Evolutionary conservation across 495 filamentous ascomycete species (phyloP), one percentile per base, ranked within the genome.

Genomic region (Penicillium paxilli): DNA sequence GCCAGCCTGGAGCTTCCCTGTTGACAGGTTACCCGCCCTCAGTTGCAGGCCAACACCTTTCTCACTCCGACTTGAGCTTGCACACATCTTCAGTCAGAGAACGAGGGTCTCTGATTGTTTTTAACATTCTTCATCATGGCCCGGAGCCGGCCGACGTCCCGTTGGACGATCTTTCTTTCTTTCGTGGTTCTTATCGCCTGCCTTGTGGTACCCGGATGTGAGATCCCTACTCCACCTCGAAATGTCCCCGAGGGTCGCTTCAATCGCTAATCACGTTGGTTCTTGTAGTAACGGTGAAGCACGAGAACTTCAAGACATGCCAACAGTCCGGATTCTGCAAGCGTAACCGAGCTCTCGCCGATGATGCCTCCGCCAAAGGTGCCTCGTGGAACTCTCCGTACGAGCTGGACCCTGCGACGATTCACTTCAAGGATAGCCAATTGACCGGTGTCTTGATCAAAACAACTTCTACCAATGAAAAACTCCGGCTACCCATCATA

Each of bases 241-340:
- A 19, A 6, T 25, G 8, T n/a, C n/a, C n/a, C n/a, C n/a, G n/a
- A n/a, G n/a, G n/a, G n/a, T 17, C 14, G 40, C 9, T 24, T 35
- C 8, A 22, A 17, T 33, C 7, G n/a, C 32, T 35, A 20, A 40
- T 41, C 40, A 41, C 20, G 22, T 21, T 19, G 54, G 4, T 63
- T 25, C 47, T 54, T 47, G 54, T 49, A 94, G 92, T 83, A 49
- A 73, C 81, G 62, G 95, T 98, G 17, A 98, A 98, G 73, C 88
- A 96, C 60, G 87, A 95, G 60, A 90, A 92, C 61, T 98, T 97
- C 80, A 98, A 98, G 65, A 96, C 86, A 54, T 98, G 94, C 75
- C 73, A 83, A 32, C 94, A 98, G 69, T 92, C 92, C 0, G 94
- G 94, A 51, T 98, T 98, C 78, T 98, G 95, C 72, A 90, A 89